Conservation (phyloP, 129 eudicot genomes). For the Heracleum sosnowskyi region DNA sequence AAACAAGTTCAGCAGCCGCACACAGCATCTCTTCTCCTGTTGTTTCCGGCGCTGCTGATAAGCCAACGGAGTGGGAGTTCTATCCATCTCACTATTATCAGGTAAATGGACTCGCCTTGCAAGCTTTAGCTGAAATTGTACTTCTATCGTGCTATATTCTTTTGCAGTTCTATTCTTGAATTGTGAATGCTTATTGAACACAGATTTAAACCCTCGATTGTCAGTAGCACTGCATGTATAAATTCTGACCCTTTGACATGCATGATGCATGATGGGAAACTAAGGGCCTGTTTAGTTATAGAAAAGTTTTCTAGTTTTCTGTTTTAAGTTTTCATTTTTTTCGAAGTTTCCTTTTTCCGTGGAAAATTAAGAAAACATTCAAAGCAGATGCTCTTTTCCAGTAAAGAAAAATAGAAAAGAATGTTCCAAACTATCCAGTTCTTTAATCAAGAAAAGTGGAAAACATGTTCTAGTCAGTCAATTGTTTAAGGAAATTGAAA, state of each 20-base stretch:
- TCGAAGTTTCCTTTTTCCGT: too few relatives aligned
- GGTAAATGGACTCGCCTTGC: conserved; percentile 28
- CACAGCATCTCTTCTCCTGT: conserved; percentile 34
- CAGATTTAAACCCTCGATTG: neutral
- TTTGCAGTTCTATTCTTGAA: neutral
- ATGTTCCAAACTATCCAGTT: too few relatives aligned
- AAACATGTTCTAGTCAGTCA: too few relatives aligned
- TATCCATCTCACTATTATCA: conserved; percentile 78
- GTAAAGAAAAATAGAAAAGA: too few relatives aligned
- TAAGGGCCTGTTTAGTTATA: too few relatives aligned
- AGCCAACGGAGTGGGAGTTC: conserved; percentile 70
- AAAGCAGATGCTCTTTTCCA: too few relatives aligned
- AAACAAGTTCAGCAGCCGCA: conserved; percentile 56
- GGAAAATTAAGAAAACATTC: too few relatives aligned
- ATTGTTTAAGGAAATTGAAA: too few relatives aligned
- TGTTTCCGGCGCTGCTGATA: conserved; percentile 35
- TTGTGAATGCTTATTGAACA: neutral
- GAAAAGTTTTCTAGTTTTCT: too few relatives aligned
- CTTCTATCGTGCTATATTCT: neutral
- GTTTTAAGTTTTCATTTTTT: too few relatives aligned
- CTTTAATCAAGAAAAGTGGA: too few relatives aligned
- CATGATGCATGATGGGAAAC: too few relatives aligned
- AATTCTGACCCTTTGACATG: neutral
- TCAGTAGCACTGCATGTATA: neutral
- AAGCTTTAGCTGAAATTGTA: neutral